These are phyloP conservation scores for Claviceps sp. DNA, from an alignment of 2,329 filamentous ascomycete species.

Conservation along the genomic window DNA sequence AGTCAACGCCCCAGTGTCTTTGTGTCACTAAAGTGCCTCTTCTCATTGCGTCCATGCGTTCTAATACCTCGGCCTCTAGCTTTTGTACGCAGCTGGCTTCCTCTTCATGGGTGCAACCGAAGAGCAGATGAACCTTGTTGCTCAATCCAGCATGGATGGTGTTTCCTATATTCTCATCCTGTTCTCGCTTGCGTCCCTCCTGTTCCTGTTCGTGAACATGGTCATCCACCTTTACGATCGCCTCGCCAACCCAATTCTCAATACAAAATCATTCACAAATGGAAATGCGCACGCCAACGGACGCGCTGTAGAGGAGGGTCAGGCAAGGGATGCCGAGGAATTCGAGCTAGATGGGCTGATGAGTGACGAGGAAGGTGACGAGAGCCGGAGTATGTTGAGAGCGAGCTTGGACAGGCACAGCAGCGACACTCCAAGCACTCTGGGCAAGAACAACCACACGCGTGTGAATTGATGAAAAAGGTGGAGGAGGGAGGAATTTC, in stretches of 20 bases:
- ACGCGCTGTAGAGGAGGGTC: slow-evolving; percentile 33
- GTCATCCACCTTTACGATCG: slow-evolving; percentile 75
- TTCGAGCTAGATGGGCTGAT: slow-evolving; percentile 88
- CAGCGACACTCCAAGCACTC: slow-evolving; percentile 29
- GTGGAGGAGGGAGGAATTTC: too few relatives aligned
- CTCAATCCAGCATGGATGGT: slow-evolving; percentile 63
- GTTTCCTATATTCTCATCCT: slow-evolving; percentile 87
- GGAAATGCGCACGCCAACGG: slow-evolving; percentile 22
- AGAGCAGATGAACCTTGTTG: slow-evolving; percentile 78
- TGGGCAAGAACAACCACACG: slow-evolving; percentile 20
- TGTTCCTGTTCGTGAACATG: slow-evolving; percentile 85
- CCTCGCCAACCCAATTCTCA: slow-evolving; percentile 23
- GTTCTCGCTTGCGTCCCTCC: slow-evolving; percentile 76
- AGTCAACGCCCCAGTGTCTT: slow-evolving; percentile 22
- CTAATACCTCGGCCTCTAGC: slow-evolving; percentile 29
- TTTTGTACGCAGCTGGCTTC: slow-evolving; percentile 85
- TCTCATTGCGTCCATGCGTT: not conserved
- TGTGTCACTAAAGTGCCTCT: not conserved
- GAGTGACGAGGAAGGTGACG: slow-evolving; percentile 71
- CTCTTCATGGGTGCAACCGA: slow-evolving; percentile 97
- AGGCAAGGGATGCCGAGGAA: slow-evolving; percentile 70
- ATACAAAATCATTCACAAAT: slow-evolving; percentile 24
- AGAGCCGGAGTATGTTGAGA: slow-evolving; percentile 25
- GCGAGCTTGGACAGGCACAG: slow-evolving; percentile 16
- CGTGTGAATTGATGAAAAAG: slow-evolving; percentile 9